Base-by-base conservation (phyloP, 2,329 filamentous ascomycete species). In the Alternaria incomplexa region DNA sequence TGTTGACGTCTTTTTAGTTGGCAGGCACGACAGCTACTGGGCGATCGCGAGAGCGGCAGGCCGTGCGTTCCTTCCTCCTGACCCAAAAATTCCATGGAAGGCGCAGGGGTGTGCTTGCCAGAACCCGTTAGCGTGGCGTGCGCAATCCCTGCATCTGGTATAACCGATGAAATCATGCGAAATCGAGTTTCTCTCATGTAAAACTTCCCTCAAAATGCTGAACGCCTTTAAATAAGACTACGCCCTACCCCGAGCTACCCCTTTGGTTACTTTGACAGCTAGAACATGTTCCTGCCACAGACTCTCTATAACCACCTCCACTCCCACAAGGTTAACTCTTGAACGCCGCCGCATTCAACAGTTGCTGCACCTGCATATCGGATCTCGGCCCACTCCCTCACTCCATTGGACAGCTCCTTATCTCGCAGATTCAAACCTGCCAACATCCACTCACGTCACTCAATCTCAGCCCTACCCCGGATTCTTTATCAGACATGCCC, bases 311-410 rank as follows among this genome's bases (percentile, higher is more conserved):
- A 76, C 66, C 72, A 75, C 68, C 70, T 79, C 54, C 70, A 77
- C 60, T 66, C 73, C 30, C 76, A 79, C 73, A 77, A 77, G 66
- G 75, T 75, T 68, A 77, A 77, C 56, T 79, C 66, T 54, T 69
- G 64, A 70, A 58, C 50, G 22, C 61, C 43, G 58, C 62, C 36
- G 47, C 59, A 36, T 60, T 45, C 61, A 60, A 64, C 53, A 40
- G 36, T 40, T 17, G 36, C 36, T 40, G 36, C 56, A 56, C 63
- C 65, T 69, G 67, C 71, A 65, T 63, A 56, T 64, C 63, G 61
- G 63, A 56, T 57, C 56, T 56, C 67, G 64, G 64, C 65, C 51
- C 63, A 58, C 63, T 45, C 58, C 53, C 46, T 26, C 26, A 43
- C 56, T 22, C 58, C 56, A 74, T 73, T 72, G 68, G 71, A 61